Conservation (phyloP, 176 grass and related monocot species). For the Carex scoparia region DNA sequence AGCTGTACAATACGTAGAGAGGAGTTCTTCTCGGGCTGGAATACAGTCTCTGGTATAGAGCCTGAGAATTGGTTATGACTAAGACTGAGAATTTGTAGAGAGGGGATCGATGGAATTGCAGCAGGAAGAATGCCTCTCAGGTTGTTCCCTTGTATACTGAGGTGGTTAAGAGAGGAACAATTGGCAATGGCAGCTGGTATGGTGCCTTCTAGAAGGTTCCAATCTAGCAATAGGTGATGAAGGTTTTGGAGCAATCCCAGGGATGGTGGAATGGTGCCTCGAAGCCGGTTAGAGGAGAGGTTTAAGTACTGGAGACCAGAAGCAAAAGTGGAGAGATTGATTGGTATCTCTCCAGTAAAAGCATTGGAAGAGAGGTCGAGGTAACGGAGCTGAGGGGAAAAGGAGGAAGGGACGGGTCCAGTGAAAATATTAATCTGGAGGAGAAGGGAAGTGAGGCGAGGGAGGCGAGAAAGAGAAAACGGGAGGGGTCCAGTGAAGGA, state of each 20-base stretch:
- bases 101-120: conserved; percentile 50
- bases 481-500: conserved; percentile 43
- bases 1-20: conserved; percentile 70
- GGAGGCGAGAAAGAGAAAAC: too few relatives aligned
- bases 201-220: conserved; percentile 84
- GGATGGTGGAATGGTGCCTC: conserved; percentile 63
- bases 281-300: conserved; percentile 81
- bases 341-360: conserved; percentile 53
- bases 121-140: conserved; percentile 75
- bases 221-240: conserved; percentile 74
- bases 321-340: not conserved
- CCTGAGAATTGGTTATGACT: conserved; percentile 77
- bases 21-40: conserved; percentile 34
- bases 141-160: conserved; percentile 65
- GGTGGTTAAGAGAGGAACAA: conserved; percentile 69
- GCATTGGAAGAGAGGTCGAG: conserved; percentile 90
- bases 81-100: conserved; percentile 73
- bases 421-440: conserved; percentile 35
- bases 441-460: too few relatives aligned
- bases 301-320: conserved; percentile 63
- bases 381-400: conserved; percentile 42
- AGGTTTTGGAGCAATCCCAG: conserved; percentile 56
- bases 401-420: conserved; percentile 46
- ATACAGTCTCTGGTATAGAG: conserved; percentile 47
- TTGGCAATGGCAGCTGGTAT: conserved; percentile 71